Evolutionary conservation across 31 red algal genomes (phyloP).

Genomic region (Odonthalia washingtoniensis): DNA sequence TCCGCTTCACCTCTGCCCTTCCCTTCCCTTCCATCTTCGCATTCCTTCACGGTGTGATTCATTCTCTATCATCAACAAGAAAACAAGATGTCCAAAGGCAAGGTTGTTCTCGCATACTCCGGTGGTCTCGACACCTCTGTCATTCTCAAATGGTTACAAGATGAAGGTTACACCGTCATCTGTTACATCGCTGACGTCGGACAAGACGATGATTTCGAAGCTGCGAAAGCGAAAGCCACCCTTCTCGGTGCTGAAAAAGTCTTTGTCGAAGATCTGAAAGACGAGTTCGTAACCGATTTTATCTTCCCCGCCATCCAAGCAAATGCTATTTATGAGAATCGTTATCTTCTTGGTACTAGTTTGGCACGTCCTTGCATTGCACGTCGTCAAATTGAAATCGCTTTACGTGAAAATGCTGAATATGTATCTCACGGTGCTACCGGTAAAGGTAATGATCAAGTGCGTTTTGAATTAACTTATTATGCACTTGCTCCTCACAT

Average conservation of each 20-base stretch:
- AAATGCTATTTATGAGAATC: slow-evolving; percentile 98
- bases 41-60: too few relatives aligned
- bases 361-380: slow-evolving; percentile 98
- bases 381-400: slow-evolving; percentile 86
- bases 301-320: slow-evolving; percentile 93
- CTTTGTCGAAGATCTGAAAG: slow-evolving; percentile 90
- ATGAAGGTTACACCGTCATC: slow-evolving; percentile 90
- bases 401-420: slow-evolving; percentile 72
- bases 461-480: slow-evolving; percentile 93
- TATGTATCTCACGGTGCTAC: slow-evolving; percentile 97
- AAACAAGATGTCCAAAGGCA: slow-evolving; percentile 30
- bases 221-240: slow-evolving; percentile 77
- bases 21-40: too few relatives aligned
- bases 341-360: slow-evolving; percentile 94
- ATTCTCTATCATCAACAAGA: too few relatives aligned
- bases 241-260: slow-evolving; percentile 83
- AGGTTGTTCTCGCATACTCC: slow-evolving; percentile 96
- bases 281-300: slow-evolving; percentile 92
- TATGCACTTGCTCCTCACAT: slow-evolving; percentile 90
- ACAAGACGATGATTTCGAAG: slow-evolving; percentile 96
- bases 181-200: slow-evolving; percentile 97
- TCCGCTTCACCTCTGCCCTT: too few relatives aligned
- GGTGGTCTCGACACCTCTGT: slow-evolving; percentile 99
- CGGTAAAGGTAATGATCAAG: slow-evolving; percentile 99
- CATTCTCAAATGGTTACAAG: slow-evolving; percentile 96